Percentiles rank a stretch among this genome's conserved stretches.
These are phyloP conservation scores for Apiospora malaysiana DNA, from an alignment of 2,329 filamentous ascomycete genomes.

Conservation along the genomic window DNA sequence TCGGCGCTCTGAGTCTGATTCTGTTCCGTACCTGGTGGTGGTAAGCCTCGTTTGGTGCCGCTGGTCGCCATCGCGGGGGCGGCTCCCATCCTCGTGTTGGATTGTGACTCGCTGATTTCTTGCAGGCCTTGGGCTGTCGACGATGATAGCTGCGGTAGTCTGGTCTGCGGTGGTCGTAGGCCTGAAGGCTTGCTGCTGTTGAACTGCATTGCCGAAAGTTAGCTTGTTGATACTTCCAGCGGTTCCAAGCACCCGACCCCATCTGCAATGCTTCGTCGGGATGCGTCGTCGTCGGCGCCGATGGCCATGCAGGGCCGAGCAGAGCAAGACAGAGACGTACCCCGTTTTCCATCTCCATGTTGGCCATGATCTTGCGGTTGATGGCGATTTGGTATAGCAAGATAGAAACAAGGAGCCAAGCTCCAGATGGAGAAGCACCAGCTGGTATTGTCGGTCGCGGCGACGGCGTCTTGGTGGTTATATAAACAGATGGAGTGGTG, in stretches of 20 bases:
- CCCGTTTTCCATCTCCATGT: conserved; percentile 39
- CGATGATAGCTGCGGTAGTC: conserved; percentile 25
- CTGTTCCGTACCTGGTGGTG: conserved; percentile 48
- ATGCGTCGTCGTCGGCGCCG: neutral
- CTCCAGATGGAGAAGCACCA: conserved; percentile 40
- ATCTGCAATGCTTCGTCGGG: neutral
- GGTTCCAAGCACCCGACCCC: neutral
- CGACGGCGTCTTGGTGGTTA: conserved; percentile 34
- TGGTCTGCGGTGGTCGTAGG: conserved; percentile 22
- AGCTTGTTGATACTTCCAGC: neutral
- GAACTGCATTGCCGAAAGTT: conserved; percentile 4
- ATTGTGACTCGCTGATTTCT: conserved; percentile 66
- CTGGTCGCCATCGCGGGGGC: conserved; percentile 48
- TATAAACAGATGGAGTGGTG: neutral
- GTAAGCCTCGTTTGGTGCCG: conserved; percentile 58
- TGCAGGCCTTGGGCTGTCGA: conserved; percentile 46
- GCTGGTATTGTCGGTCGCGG: conserved; percentile 28
- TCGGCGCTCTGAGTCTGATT: conserved; percentile 8
- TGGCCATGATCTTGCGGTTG: conserved; percentile 35
- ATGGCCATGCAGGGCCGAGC: neutral
- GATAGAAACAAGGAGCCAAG: conserved; percentile 45
- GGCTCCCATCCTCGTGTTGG: conserved; percentile 58
- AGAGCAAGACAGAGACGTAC: neutral
- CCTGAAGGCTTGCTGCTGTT: conserved; percentile 24
- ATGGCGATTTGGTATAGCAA: conserved; percentile 38